phyloP scores from a whole-genome alignment of 805 yeast species.

The Cyberlindnera saturnus region DNA sequence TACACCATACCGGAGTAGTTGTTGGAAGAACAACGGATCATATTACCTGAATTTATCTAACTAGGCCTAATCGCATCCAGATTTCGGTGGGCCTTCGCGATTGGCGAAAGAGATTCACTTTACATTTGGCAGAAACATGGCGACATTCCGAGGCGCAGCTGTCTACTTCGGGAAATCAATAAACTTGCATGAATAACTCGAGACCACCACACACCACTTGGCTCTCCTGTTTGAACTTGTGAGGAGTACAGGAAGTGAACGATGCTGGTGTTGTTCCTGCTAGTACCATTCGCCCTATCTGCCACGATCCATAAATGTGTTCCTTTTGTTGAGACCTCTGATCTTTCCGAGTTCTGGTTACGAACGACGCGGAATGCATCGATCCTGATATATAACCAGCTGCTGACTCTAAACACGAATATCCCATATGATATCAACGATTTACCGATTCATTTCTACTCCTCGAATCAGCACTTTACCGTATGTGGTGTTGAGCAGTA shows the following conservation, averaged over 20 bases:
- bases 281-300: background rate
- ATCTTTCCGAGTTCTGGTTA: conserved; percentile 2
- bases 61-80: no score
- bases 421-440: conserved; percentile 5
- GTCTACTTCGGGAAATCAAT: no score
- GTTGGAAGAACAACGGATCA: no score
- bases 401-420: conserved; percentile 4
- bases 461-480: conserved; percentile 7
- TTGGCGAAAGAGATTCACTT: no score
- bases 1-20: conserved; percentile 1
- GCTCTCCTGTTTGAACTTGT: no score
- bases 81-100: no score
- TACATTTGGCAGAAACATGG: no score
- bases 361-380: conserved; percentile 6
- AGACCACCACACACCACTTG: no score
- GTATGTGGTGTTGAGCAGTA: conserved; percentile 9
- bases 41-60: no score
- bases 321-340: background rate
- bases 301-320: background rate
- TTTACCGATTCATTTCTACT: conserved; percentile 7
- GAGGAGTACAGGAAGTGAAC: no score
- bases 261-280: background rate
- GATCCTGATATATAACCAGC: conserved; percentile 6
- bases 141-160: no score
- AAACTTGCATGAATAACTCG: no score